Evolutionary conservation across 805 yeast genomes (phyloP).

Genomic region (Candida maltosa): DNA sequence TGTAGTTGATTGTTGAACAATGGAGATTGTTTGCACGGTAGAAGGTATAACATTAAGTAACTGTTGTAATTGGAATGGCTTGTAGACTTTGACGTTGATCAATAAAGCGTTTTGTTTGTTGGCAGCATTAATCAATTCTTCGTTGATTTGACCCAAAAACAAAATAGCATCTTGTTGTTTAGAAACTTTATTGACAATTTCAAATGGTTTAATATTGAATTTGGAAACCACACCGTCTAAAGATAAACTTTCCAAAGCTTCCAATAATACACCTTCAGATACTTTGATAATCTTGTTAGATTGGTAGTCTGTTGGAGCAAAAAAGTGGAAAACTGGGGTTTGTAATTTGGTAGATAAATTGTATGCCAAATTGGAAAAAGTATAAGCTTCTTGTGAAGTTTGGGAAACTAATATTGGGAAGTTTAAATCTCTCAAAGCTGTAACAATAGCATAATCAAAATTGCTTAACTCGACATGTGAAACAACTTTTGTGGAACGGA

Average conservation of each 20-base stretch:
- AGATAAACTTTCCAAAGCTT: constrained; percentile 13
- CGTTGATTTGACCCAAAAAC: constrained; percentile 57
- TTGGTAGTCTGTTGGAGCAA: constrained; percentile 25
- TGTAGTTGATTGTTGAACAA: constrained; percentile 56
- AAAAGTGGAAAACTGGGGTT: constrained; percentile 73
- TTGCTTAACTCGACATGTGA: constrained; percentile 56
- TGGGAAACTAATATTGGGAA: constrained; percentile 68
- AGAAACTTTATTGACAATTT: constrained; percentile 25
- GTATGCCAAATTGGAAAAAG: constrained; percentile 54
- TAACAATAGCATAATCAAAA: constrained; percentile 64
- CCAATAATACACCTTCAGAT: constrained; percentile 12
- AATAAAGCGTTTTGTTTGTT: constrained; percentile 41
- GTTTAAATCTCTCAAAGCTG: constrained; percentile 72
- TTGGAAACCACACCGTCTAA: constrained; percentile 20
- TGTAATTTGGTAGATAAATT: constrained; percentile 46
- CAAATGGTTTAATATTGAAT: constrained; percentile 27
- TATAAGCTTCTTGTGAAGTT: constrained; percentile 44
- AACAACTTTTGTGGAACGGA: constrained; percentile 45
- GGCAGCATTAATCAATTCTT: constrained; percentile 40
- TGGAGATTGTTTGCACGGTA: constrained; percentile 52
- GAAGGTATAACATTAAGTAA: constrained; percentile 52
- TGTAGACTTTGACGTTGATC: constrained; percentile 59
- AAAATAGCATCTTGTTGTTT: constrained; percentile 52
- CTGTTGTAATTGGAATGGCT: constrained; percentile 64
- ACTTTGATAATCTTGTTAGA: constrained; percentile 11